phyloP scores from a whole-genome alignment of 495 filamentous ascomycete genomes.

The Neurospora hispaniola region DNA sequence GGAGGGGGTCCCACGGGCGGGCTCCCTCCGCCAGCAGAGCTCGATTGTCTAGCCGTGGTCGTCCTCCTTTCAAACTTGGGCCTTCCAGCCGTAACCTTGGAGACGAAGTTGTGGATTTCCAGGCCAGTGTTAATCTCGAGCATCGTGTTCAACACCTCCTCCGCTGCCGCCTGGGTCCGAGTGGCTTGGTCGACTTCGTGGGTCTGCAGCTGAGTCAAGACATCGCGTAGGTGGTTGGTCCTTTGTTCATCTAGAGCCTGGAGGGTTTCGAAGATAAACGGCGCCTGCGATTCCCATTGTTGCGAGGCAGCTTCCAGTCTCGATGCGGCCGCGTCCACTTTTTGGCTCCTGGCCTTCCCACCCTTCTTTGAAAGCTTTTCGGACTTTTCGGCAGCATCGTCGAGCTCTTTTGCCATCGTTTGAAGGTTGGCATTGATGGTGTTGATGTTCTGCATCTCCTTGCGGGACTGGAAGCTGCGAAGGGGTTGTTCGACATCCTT shows the following conservation, averaged over 20 bases:
- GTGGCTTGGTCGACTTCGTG: slow-evolving; percentile 87
- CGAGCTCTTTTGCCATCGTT: slow-evolving; percentile 73
- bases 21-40: slow-evolving; percentile 23
- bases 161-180: slow-evolving; percentile 60
- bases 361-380: slow-evolving; percentile 79
- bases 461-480: slow-evolving; percentile 56
- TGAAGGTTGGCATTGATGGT: slow-evolving; percentile 73
- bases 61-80: slow-evolving; percentile 36
- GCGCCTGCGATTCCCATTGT: slow-evolving; percentile 93
- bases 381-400: slow-evolving; percentile 72
- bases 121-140: slow-evolving; percentile 79
- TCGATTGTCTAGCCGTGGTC: slow-evolving; percentile 28
- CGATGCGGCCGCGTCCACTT: slow-evolving; percentile 63
- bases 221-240: slow-evolving; percentile 84
- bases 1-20: slow-evolving; percentile 18
- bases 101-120: slow-evolving; percentile 80
- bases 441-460: slow-evolving; percentile 74
- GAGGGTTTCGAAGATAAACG: slow-evolving; percentile 89
- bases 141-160: slow-evolving; percentile 72
- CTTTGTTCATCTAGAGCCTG: slow-evolving; percentile 85
- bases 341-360: slow-evolving; percentile 65
- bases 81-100: slow-evolving; percentile 38
- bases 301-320: slow-evolving; percentile 65
- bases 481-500: slow-evolving; percentile 83
- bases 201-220: slow-evolving; percentile 85